Evolutionary conservation across 331 rosid species (phyloP).

Genomic region (Pyrus hybrid): DNA sequence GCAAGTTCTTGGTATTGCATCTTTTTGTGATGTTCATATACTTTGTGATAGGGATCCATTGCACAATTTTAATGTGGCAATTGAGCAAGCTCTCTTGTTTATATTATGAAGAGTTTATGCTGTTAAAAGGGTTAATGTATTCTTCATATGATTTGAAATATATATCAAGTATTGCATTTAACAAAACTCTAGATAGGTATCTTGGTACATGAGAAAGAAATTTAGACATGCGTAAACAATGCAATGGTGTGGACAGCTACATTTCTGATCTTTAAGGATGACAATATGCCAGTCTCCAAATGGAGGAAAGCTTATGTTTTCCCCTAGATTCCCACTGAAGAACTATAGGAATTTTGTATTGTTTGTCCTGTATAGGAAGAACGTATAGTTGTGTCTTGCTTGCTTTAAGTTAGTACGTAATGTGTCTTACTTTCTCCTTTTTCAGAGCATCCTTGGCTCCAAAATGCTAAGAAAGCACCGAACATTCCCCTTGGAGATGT

Average conservation of each 20-base stretch:
- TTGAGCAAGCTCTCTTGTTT: background rate
- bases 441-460: constrained; percentile 96
- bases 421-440: constrained; percentile 4
- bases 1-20: constrained; percentile 87
- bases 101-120: background rate
- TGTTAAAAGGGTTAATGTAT: background rate
- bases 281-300: background rate
- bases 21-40: constrained; percentile 8
- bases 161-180: background rate
- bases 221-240: no score
- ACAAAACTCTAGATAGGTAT: background rate
- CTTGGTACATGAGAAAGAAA: background rate
- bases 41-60: background rate
- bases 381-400: background rate
- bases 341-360: background rate
- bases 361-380: background rate
- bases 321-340: background rate
- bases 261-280: background rate
- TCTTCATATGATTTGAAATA: background rate
- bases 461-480: constrained; percentile 96
- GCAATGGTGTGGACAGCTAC: no score
- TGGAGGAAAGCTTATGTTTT: background rate
- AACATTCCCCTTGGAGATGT: constrained; percentile 98
- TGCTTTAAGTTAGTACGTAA: constrained; percentile 10
- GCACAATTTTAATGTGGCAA: background rate